Evolutionary conservation across 2,329 filamentous ascomycete genomes (phyloP).

Genomic region (Tolypocladium inflatum): DNA sequence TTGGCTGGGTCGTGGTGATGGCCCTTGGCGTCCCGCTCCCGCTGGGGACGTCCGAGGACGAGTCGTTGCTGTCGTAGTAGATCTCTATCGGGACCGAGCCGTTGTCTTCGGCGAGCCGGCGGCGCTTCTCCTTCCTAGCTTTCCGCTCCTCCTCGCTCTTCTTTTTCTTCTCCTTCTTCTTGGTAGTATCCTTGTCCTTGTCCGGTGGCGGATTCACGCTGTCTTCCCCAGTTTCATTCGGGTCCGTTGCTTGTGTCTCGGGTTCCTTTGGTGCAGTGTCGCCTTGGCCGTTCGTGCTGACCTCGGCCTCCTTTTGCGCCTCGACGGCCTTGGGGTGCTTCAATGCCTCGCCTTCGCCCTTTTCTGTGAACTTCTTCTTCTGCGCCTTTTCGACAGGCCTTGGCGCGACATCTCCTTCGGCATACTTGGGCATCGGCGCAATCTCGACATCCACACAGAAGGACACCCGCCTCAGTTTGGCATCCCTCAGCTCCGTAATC

Average conservation of each 20-base stretch:
- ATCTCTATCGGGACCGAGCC: slow-evolving; percentile 80
- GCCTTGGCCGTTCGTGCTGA: slow-evolving; percentile 8
- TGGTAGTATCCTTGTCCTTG: slow-evolving; percentile 36
- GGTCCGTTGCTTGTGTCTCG: not conserved
- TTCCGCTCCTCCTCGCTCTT: slow-evolving; percentile 87
- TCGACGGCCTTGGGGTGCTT: slow-evolving; percentile 56
- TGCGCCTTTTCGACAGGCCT: slow-evolving; percentile 37
- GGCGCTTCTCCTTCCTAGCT: slow-evolving; percentile 81
- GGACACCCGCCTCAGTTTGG: slow-evolving; percentile 76
- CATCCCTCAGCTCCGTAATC: slow-evolving; percentile 68
- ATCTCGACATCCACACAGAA: slow-evolving; percentile 98
- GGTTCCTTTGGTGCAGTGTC: not conserved
- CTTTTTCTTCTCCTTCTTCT: slow-evolving; percentile 95
- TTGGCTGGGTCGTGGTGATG: slow-evolving; percentile 44
- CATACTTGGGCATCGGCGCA: slow-evolving; percentile 73
- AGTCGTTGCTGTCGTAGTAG: slow-evolving; percentile 59
- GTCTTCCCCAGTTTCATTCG: slow-evolving; percentile 8
- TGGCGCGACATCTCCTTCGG: slow-evolving; percentile 43
- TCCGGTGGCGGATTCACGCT: slow-evolving; percentile 15
- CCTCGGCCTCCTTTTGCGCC: slow-evolving; percentile 30
- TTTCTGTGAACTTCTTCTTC: slow-evolving; percentile 57
- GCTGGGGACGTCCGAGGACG: slow-evolving; percentile 26
- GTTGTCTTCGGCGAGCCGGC: slow-evolving; percentile 77
- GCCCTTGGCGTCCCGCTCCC: slow-evolving; percentile 11
- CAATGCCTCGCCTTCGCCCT: slow-evolving; percentile 63